Evolutionary conservation across 2,329 filamentous ascomycete genomes (phyloP).

Genomic region (Sclerotinia spermophila): DNA sequence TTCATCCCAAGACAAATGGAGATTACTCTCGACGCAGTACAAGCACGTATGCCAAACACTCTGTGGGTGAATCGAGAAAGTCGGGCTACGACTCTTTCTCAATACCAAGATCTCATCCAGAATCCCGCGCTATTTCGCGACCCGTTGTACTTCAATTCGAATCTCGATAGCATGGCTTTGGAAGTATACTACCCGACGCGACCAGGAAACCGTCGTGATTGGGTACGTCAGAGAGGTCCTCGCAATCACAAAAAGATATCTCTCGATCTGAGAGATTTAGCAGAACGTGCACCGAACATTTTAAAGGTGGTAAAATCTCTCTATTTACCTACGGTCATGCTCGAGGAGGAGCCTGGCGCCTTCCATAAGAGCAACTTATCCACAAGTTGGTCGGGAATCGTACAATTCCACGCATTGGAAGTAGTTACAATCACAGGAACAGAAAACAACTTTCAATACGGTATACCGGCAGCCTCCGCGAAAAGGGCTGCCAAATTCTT

Average conservation of each 20-base stretch:
- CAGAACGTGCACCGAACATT: not conserved
- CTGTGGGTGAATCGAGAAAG: not conserved
- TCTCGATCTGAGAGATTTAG: not conserved
- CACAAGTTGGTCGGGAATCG: not conserved
- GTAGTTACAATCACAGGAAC: not conserved
- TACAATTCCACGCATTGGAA: not conserved
- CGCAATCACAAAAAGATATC: not conserved
- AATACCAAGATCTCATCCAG: not conserved
- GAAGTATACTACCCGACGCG: not conserved
- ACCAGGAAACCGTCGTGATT: not conserved
- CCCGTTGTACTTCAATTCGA: not conserved
- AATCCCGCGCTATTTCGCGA: not conserved
- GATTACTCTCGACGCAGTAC: not conserved
- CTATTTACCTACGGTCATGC: not conserved
- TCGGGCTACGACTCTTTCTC: not conserved
- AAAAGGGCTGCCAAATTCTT: not conserved
- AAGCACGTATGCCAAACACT: not conserved
- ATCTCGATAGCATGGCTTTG: not conserved
- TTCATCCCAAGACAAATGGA: not conserved
- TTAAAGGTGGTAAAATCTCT: not conserved
- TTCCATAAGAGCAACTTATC: fast-evolving
- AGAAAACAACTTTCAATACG: not conserved
- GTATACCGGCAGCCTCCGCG: not conserved
- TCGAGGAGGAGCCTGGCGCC: not conserved
- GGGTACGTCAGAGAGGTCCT: not conserved